Evolutionary conservation across 371 early-diverging fungal genomes (phyloP).

Genomic region (Rhizopus sp.): DNA sequence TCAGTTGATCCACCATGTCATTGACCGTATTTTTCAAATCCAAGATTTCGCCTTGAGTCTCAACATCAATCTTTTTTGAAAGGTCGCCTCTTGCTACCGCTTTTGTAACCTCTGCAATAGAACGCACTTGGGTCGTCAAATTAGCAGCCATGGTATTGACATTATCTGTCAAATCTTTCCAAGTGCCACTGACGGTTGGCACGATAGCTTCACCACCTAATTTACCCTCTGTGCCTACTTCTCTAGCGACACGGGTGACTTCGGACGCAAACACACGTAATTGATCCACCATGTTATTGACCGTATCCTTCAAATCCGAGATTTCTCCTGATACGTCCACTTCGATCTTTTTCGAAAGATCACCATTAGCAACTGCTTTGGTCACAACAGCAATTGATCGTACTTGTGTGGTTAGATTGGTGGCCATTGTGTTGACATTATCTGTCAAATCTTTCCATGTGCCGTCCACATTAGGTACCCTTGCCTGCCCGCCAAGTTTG

Average conservation of each 20-base stretch:
- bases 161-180: slow-evolving; percentile 66
- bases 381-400: slow-evolving; percentile 54
- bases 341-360: slow-evolving; percentile 26
- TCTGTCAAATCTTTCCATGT: slow-evolving; percentile 53
- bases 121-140: slow-evolving; percentile 58
- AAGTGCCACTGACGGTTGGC: slow-evolving; percentile 56
- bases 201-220: slow-evolving; percentile 43
- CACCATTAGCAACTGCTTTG: slow-evolving; percentile 48
- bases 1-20: slow-evolving; percentile 46
- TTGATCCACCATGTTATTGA: slow-evolving; percentile 34
- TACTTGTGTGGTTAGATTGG: slow-evolving; percentile 55
- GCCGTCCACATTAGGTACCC: slow-evolving; percentile 48
- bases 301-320: slow-evolving; percentile 26
- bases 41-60: slow-evolving; percentile 31
- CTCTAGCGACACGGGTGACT: slow-evolving; percentile 43
- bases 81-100: slow-evolving; percentile 55
- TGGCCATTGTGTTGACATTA: slow-evolving; percentile 55
- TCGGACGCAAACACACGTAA: slow-evolving; percentile 46
- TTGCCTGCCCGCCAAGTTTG: slow-evolving; percentile 49
- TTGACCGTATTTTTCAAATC: slow-evolving; percentile 36
- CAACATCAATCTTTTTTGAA: slow-evolving; percentile 28
- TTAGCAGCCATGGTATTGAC: slow-evolving; percentile 63
- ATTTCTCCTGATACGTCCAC: slow-evolving; percentile 27
- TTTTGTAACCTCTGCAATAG: slow-evolving; percentile 55
- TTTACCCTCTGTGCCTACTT: slow-evolving; percentile 57